Conservation (phyloP, 2,329 filamentous ascomycete species). For the Chaetomium sp. region DNA sequence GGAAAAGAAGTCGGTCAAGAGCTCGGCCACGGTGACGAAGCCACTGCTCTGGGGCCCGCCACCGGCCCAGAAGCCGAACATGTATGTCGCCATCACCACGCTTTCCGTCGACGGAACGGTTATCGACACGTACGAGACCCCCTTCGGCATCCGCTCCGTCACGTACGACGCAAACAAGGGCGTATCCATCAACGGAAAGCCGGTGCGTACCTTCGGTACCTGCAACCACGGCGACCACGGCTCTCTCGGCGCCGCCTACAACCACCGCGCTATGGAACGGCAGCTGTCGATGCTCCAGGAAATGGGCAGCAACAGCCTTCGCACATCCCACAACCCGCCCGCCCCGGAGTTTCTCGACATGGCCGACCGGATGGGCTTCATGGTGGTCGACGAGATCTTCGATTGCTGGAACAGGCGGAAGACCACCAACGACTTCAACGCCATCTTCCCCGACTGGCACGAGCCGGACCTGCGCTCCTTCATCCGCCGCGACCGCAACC, state of each 20-base stretch:
- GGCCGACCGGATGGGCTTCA: constrained; percentile 52
- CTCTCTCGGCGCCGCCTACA: constrained; percentile 54
- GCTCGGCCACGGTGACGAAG: constrained; percentile 41
- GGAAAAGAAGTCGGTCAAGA: constrained; percentile 36
- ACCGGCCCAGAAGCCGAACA: constrained; percentile 49
- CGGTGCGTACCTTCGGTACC: constrained; percentile 49
- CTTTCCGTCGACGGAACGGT: constrained; percentile 37
- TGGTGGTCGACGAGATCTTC: constrained; percentile 58
- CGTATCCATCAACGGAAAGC: constrained; percentile 50
- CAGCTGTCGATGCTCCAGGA: constrained; percentile 54
- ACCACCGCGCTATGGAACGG: constrained; percentile 50
- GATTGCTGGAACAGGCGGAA: constrained; percentile 54
- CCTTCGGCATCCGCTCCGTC: constrained; percentile 51
- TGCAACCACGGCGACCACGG: constrained; percentile 57
- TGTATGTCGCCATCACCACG: constrained; percentile 51
- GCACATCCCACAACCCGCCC: constrained; percentile 57
- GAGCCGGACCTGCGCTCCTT: constrained; percentile 55
- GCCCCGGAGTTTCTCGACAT: constrained; percentile 54
- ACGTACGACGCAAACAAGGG: constrained; percentile 4
- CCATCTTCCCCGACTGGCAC: constrained; percentile 56
- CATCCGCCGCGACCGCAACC: constrained; percentile 57
- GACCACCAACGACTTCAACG: constrained; percentile 51
- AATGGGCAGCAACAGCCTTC: constrained; percentile 53
- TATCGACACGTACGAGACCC: constrained; percentile 49
- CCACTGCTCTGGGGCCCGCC: constrained; percentile 53